Evolutionary conservation across 129 eudicot genomes (phyloP).

Genomic region (Lactuca saligna): DNA sequence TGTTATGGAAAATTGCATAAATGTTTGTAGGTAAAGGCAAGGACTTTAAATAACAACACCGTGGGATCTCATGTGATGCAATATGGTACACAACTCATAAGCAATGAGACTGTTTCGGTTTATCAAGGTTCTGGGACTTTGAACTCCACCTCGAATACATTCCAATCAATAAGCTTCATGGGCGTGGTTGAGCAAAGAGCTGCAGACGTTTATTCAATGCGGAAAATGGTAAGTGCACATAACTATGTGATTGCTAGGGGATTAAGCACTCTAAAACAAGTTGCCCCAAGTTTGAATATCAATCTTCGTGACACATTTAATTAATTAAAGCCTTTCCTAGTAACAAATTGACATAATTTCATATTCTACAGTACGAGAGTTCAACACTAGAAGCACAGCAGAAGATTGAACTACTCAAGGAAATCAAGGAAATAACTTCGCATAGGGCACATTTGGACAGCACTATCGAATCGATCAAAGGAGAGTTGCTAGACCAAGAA

Average conservation of each 20-base stretch:
- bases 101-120: slow-evolving; percentile 50
- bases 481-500: slow-evolving; percentile 13
- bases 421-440: slow-evolving; percentile 12
- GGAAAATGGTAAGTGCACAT: slow-evolving; percentile 43
- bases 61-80: slow-evolving; percentile 86
- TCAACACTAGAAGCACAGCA: not conserved
- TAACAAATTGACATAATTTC: not conserved
- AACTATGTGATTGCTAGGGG: no score
- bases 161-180: slow-evolving; percentile 16
- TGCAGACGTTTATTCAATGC: slow-evolving; percentile 58
- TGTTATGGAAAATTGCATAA: not conserved
- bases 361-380: slow-evolving; percentile 4
- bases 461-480: slow-evolving; percentile 1
- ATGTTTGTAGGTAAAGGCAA: slow-evolving; percentile 51
- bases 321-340: not conserved
- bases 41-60: slow-evolving; percentile 59
- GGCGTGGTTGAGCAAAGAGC: slow-evolving; percentile 58
- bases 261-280: not conserved
- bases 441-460: slow-evolving; percentile 22
- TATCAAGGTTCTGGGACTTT: slow-evolving; percentile 63
- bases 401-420: slow-evolving; percentile 6
- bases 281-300: no score
- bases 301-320: not conserved
- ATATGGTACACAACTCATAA: slow-evolving; percentile 54
- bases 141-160: slow-evolving; percentile 33